phyloP scores from a whole-genome alignment of 495 filamentous ascomycete species.

The Talaromyces proteolyticus region DNA sequence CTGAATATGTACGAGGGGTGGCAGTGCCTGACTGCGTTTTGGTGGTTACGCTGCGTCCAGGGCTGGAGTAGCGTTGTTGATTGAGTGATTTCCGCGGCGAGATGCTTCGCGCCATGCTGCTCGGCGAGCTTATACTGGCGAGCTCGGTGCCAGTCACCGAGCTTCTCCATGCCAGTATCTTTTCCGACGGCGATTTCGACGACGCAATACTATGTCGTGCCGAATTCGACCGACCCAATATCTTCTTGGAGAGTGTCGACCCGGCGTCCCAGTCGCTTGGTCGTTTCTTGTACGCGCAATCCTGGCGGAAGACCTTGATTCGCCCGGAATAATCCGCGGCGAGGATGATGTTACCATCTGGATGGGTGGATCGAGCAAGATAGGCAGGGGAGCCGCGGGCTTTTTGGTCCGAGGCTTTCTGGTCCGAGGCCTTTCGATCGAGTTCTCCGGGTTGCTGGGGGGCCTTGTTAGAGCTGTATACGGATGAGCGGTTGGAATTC shows the following conservation, averaged over 20 bases:
- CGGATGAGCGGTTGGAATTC: slow-evolving; percentile 44
- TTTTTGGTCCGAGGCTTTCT: slow-evolving; percentile 40
- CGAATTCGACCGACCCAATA: slow-evolving; percentile 64
- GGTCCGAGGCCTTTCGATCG: slow-evolving; percentile 14
- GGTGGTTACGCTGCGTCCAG: slow-evolving; percentile 10
- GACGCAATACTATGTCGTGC: slow-evolving; percentile 47
- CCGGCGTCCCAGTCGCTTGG: slow-evolving; percentile 49
- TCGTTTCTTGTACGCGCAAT: slow-evolving; percentile 70
- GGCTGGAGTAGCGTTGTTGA: slow-evolving; percentile 24
- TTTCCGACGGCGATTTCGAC: slow-evolving; percentile 62
- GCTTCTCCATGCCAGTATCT: slow-evolving; percentile 90
- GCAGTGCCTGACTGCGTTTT: slow-evolving; percentile 24
- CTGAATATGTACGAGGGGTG: slow-evolving; percentile 27
- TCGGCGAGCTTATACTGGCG: slow-evolving; percentile 44
- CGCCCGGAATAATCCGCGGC: slow-evolving; percentile 82
- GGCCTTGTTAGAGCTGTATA: slow-evolving; percentile 12
- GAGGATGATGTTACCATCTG: slow-evolving; percentile 85
- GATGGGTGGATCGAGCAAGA: slow-evolving; percentile 66
- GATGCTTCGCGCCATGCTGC: slow-evolving; percentile 38
- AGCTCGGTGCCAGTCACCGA: slow-evolving; percentile 56
- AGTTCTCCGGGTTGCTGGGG: slow-evolving; percentile 14
- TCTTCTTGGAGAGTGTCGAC: slow-evolving; percentile 72
- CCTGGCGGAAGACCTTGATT: slow-evolving; percentile 92
- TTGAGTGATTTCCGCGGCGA: slow-evolving; percentile 51
- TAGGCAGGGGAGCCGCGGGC: slow-evolving; percentile 62